A percentile compares a stretch with the other conserved stretches of the same genome.
Evolutionary conservation across 2,329 filamentous ascomycete genomes (phyloP).

Genomic region (Raffaelea arxii): DNA sequence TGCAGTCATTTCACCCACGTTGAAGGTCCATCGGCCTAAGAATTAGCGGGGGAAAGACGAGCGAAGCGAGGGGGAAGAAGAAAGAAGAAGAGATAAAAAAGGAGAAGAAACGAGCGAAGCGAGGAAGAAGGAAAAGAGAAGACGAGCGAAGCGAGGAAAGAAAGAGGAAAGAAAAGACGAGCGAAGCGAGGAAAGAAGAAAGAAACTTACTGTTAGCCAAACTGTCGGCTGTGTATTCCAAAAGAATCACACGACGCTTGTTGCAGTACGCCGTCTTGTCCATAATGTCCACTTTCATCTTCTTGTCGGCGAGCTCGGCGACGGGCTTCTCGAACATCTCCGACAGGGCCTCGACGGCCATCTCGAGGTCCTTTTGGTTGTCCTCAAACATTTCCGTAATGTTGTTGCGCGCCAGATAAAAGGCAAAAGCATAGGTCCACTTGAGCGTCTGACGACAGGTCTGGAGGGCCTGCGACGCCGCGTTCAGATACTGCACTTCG

Average conservation of each 20-base stretch:
- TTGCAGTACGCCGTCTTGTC: conserved; percentile 98
- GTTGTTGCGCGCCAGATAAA: conserved; percentile 93
- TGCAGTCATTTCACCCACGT: too few species aligned
- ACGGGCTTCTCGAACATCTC: conserved; percentile 99
- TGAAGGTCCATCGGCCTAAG: conserved; percentile 15
- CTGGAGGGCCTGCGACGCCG: conserved; percentile 86
- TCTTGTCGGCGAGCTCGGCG: conserved; percentile 71
- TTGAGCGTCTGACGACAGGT: conserved; percentile 97
- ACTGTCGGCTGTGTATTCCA: conserved; percentile 90
- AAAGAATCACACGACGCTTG: conserved; percentile 76
- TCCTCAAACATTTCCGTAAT: conserved; percentile 96
- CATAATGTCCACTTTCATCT: conserved; percentile 95
- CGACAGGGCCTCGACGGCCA: conserved; percentile 93
- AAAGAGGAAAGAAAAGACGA: too few species aligned
- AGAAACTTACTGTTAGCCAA: conserved; percentile 65
- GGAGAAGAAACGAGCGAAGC: too few species aligned
- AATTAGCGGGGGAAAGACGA: too few species aligned
- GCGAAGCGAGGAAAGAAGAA: neutral
- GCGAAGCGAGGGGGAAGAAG: too few species aligned
- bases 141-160: neutral
- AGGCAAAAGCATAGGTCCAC: conserved; percentile 98
- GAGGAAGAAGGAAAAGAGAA: too few species aligned
- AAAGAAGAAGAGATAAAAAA: neutral
- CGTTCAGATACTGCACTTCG: conserved; percentile 93
- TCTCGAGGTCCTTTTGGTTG: conserved; percentile 95